These are phyloP conservation scores for Lentinus polychrous DNA, from an alignment of 1,284 basidiomycete genomes.

Conservation along the genomic window DNA sequence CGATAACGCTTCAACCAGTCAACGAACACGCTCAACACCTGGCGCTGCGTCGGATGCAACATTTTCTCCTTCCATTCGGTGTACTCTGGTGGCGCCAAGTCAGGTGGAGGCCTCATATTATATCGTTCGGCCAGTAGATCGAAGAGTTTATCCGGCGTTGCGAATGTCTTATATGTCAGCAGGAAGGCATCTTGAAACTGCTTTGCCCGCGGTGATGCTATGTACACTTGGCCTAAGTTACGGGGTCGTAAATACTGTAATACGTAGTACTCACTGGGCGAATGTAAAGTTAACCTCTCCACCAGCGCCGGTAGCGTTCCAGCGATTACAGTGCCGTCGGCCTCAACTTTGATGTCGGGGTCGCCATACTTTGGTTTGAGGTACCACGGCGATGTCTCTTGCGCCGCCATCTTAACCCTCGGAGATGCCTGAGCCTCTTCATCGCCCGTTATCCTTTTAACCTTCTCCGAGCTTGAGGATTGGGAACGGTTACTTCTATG, in stretches of 20 bases:
- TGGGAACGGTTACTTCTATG: constrained; percentile 6
- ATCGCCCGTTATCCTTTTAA: constrained; percentile 38
- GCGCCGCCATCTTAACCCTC: constrained; percentile 28
- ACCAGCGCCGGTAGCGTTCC: constrained; percentile 68
- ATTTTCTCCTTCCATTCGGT: constrained; percentile 62
- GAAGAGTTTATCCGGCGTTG: constrained; percentile 60
- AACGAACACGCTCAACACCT: constrained; percentile 49
- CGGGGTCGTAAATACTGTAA: too few species aligned
- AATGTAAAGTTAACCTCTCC: constrained; percentile 59
- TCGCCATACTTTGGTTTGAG: constrained; percentile 52
- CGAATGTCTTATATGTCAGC: constrained; percentile 76
- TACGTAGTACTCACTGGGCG: constrained; percentile 42
- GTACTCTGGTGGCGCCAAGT: constrained; percentile 44
- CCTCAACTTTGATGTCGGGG: constrained; percentile 50
- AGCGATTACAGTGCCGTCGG: constrained; percentile 51
- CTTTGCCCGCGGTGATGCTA: constrained; percentile 39
- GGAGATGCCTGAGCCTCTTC: constrained; percentile 35
- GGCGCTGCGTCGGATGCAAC: constrained; percentile 47
- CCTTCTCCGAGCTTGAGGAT: constrained; percentile 26
- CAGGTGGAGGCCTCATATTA: constrained; percentile 46
- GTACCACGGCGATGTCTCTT: constrained; percentile 49
- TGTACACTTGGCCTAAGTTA: neutral
- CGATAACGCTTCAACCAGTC: constrained; percentile 57
- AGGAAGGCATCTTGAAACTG: constrained; percentile 64
- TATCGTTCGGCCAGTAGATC: constrained; percentile 62